Evolutionary conservation across 129 eudicot species (phyloP).

Genomic region (Lactuca saligna): DNA sequence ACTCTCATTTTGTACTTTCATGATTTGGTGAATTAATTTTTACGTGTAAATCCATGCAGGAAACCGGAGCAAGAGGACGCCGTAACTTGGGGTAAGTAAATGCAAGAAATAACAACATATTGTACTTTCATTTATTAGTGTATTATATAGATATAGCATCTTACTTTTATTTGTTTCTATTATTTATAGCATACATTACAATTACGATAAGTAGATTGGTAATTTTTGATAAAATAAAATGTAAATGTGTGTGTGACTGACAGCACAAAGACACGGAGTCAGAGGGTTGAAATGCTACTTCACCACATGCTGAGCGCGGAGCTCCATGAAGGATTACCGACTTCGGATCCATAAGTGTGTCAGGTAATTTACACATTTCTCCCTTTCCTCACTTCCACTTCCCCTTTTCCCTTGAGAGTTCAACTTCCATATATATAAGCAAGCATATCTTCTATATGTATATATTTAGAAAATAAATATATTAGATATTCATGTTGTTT

Average conservation of each 20-base stretch:
- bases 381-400: not conserved
- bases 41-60: slow-evolving; percentile 34
- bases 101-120: no score
- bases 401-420: no score
- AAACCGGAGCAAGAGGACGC: slow-evolving; percentile 41
- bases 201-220: no score
- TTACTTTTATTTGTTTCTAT: no score
- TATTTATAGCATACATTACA: no score
- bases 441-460: no score
- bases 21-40: slow-evolving; percentile 3
- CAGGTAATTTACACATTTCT: slow-evolving; percentile 7
- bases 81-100: slow-evolving; percentile 59
- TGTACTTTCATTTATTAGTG: no score
- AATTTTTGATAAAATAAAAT: no score
- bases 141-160: no score
- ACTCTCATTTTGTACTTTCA: no score
- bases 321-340: slow-evolving; percentile 40
- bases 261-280: slow-evolving; percentile 77
- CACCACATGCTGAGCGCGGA: slow-evolving; percentile 89
- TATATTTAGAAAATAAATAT: no score
- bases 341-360: slow-evolving; percentile 32
- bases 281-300: slow-evolving; percentile 80
- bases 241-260: not conserved
- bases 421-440: no score
- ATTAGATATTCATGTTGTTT: not conserved